phyloP scores from a whole-genome alignment of 805 yeast genomes.

The Kuraishia floccosa region DNA sequence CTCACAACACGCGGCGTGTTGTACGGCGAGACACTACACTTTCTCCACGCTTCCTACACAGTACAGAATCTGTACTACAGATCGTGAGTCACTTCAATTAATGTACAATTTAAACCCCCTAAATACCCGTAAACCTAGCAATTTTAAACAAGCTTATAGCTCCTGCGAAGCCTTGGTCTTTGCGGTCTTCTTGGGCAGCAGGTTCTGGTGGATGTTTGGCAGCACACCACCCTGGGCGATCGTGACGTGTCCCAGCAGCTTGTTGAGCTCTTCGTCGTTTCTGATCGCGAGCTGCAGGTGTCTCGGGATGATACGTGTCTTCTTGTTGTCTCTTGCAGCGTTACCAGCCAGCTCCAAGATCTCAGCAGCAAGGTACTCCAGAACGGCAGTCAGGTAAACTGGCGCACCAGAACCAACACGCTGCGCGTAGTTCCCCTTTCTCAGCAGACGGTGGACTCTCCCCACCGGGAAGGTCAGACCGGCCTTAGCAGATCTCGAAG shows the following conservation, averaged over 20 bases:
- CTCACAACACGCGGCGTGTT: no score
- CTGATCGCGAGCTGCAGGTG: conserved; percentile 94
- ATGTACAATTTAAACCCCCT: conserved; percentile 1
- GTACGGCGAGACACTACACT: no score
- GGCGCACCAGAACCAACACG: conserved; percentile 99
- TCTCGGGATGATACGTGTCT: conserved; percentile 98
- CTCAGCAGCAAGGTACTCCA: conserved; percentile 97
- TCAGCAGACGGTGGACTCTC: conserved; percentile 93
- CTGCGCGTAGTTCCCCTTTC: conserved; percentile 97
- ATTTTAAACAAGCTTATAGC: conserved; percentile 24
- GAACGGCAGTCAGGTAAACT: conserved; percentile 91
- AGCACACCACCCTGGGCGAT: conserved; percentile 98
- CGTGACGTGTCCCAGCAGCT: conserved; percentile 86
- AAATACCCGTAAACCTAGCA: conserved; percentile 1
- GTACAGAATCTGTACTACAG: no score
- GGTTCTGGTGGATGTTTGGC: conserved; percentile 92
- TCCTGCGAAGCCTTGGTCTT: conserved; percentile 48
- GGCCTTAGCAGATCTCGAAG: conserved; percentile 97
- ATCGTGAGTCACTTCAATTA: no score
- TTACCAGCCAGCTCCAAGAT: conserved; percentile 96
- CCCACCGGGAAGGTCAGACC: conserved; percentile 99
- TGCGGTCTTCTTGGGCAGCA: conserved; percentile 56
- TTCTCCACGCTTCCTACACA: no score
- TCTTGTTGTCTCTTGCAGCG: conserved; percentile 98
- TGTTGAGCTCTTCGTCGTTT: conserved; percentile 96